A percentile compares a stretch with the other conserved stretches of the same genome.
These are phyloP conservation scores for Candida adriatica DNA, from an alignment of 805 yeast species.

Conservation along the genomic window DNA sequence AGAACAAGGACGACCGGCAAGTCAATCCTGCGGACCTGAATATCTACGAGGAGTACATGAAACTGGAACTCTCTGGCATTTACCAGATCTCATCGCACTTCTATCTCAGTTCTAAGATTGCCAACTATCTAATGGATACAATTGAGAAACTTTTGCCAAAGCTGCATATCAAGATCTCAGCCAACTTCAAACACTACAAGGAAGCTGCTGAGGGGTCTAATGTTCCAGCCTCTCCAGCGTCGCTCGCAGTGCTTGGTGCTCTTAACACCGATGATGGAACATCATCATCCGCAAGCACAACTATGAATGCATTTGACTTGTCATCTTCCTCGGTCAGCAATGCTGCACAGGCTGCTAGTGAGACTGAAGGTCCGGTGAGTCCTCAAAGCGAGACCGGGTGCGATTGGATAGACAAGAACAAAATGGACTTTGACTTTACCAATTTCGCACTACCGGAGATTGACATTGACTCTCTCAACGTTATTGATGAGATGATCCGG, in stretches of 20 bases:
- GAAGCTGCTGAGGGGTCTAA: conserved; percentile 3
- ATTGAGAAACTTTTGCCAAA: conserved; percentile 36
- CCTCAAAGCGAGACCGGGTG: conserved; percentile 41
- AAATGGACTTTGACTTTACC: conserved; percentile 30
- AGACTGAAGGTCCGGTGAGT: conserved; percentile 6
- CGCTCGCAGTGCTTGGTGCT: conserved; percentile 1
- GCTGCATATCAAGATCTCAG: conserved; percentile 31
- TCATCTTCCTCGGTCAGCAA: conserved; percentile 6
- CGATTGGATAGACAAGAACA: conserved; percentile 49
- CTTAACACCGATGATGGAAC: not conserved
- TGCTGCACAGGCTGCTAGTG: not conserved
- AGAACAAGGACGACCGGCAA: conserved; percentile 11
- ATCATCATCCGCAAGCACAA: not conserved
- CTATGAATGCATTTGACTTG: conserved; percentile 5
- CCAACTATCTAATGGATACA: conserved; percentile 40
- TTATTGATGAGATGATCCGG: conserved; percentile 22
- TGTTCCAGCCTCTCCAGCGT: conserved; percentile 8
- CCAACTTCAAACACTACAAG: conserved; percentile 21
- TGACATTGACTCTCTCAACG: conserved; percentile 19
- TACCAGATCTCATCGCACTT: conserved; percentile 45
- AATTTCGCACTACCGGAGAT: conserved; percentile 20
- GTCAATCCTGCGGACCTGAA: conserved; percentile 31
- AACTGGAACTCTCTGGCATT: conserved; percentile 41
- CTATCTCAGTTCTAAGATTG: conserved; percentile 41
- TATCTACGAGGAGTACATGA: conserved; percentile 41